Evolutionary conservation across 768 basidiomycete genomes (phyloP), one percentile per base, ranked within the genome.

Genomic region (Lyophyllum decastes): DNA sequence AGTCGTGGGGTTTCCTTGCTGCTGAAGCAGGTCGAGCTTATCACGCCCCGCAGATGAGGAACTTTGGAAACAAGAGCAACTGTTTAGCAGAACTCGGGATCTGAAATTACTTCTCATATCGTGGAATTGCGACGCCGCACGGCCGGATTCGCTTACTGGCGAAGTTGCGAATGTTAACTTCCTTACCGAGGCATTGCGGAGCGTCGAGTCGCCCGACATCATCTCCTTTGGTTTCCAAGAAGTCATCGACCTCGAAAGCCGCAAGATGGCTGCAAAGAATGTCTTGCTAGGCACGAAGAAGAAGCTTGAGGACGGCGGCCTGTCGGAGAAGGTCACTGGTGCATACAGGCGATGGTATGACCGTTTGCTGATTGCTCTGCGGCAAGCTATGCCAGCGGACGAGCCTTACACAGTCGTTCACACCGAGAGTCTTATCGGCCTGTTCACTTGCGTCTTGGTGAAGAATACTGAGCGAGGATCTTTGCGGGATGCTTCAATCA

Each of bases 171-270:
- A 95, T 69, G 73, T 83, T 56, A 82, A 78, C 55, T 95, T 98
- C 77, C 75, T 99, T n/a, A 76, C 82, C n/a, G 82, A 93, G 21
- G 85, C 83, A 2, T 77, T 98, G 11, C 77, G 71, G 4, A 90
- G 87, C 64, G 86, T 89, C 35, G 86, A 91, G 12, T 67, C 73
- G 33, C 92, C 96, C 2, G 95, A 98, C 61, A 88, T 98, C 64
- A 89, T 99, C 61, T 83, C 87, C 4, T 96, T 99, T 64, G 95
- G 95, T 1, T 90, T 98, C 72, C 96, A 99, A 72, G 96, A 98
- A 73, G 83, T 98, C 38, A 93, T 99, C 59, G 94, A 97, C 68
- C 83, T 99, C n/a, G 95, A 97, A 64, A 88, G 85, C 61, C 87
- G 93, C 59, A 94, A 88, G 74, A 87, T 98, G 78, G 88, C 90